Conservation (phyloP, 106 monocot genomes). For the Phalaenopsis aphrodite region DNA sequence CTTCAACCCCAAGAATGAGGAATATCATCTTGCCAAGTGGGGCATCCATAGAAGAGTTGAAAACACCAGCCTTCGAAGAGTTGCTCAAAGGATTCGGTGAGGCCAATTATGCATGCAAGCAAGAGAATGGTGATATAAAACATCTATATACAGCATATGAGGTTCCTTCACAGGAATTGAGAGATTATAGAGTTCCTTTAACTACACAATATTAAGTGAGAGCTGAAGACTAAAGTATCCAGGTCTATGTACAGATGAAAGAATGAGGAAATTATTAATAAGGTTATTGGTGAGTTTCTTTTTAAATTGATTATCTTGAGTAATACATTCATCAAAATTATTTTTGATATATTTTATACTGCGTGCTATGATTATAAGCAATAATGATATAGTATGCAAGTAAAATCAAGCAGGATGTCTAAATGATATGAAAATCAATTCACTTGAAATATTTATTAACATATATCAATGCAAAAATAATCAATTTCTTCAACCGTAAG, state of each 20-base stretch:
- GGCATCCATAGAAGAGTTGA: constrained; percentile 60
- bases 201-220: constrained; percentile 19
- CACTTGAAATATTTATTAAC: no score
- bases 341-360: no score
- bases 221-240: not conserved
- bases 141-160: constrained; percentile 30
- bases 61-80: constrained; percentile 68
- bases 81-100: constrained; percentile 61
- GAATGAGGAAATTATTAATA: not conserved
- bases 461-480: no score
- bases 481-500: no score
- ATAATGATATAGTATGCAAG: no score
- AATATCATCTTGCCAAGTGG: constrained; percentile 39
- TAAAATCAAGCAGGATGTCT: no score
- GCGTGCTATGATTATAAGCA: no score
- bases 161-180: constrained; percentile 11
- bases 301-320: no score
- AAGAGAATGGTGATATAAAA: constrained; percentile 48
- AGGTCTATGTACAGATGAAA: not conserved
- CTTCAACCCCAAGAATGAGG: constrained; percentile 58
- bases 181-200: constrained; percentile 53
- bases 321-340: no score
- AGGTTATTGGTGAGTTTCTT: no score
- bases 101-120: constrained; percentile 25
- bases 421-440: no score